These are phyloP conservation scores for Furcasterigmium furcatum DNA, from an alignment of 2,329 filamentous ascomycete species.

Conservation along the genomic window DNA sequence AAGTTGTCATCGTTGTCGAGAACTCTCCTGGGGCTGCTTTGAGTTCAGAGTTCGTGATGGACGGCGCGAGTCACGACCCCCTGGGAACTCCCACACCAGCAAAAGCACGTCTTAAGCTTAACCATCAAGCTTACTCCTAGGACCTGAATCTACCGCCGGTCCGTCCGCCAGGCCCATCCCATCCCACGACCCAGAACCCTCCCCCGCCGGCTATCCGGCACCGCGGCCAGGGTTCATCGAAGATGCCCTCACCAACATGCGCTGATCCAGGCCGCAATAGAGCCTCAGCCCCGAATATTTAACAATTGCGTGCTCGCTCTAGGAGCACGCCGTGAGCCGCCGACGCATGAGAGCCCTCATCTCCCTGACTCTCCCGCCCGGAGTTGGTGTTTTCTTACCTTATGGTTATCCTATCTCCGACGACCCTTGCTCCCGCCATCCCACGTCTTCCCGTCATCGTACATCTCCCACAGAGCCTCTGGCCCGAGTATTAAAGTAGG, in stretches of 20 bases:
- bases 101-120: conserved; percentile 1
- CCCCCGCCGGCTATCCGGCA: conserved; percentile 1
- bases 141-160: neutral
- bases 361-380: neutral
- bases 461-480: too few species aligned
- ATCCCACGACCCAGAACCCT: neutral
- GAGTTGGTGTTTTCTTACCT: neutral
- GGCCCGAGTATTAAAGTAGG: too few species aligned
- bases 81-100: neutral
- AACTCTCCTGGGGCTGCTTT: neutral
- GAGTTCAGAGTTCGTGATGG: too few species aligned
- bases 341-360: too few species aligned
- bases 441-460: too few species aligned
- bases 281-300: neutral
- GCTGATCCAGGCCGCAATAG: neutral
- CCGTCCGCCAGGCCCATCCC: neutral
- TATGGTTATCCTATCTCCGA: neutral
- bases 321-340: neutral
- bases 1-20: neutral
- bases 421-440: neutral
- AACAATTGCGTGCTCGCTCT: neutral
- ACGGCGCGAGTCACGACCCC: neutral
- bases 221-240: neutral
- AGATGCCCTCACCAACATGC: neutral
- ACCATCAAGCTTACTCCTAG: neutral